These are phyloP conservation scores for Pichia sp. DNA, from an alignment of 1,139 yeast genomes.

Conservation along the genomic window DNA sequence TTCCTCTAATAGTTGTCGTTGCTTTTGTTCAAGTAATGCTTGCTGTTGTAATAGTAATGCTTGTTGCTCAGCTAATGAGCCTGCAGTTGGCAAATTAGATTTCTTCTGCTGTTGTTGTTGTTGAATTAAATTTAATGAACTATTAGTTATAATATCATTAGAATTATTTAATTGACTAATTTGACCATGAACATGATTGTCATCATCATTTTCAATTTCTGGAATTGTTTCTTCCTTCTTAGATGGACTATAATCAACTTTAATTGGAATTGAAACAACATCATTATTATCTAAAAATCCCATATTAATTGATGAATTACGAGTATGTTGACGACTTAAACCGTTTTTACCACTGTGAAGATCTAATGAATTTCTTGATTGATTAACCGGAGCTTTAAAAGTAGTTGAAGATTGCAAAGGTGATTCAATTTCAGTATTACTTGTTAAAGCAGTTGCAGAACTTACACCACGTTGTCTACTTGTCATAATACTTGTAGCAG, in stretches of 20 bases:
- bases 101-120: constrained; percentile 1
- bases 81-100: not conserved
- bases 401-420: not conserved
- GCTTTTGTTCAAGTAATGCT: constrained; percentile 18
- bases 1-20: constrained; percentile 15
- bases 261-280: constrained; percentile 15
- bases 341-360: not conserved
- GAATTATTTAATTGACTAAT: constrained; percentile 1
- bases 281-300: constrained; percentile 15
- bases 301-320: constrained; percentile 9
- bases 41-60: constrained; percentile 15
- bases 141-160: not conserved
- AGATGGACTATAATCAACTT: constrained; percentile 3
- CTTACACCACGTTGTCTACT: constrained; percentile 14
- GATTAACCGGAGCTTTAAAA: not conserved
- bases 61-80: constrained; percentile 15
- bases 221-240: not conserved
- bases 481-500: constrained; percentile 11
- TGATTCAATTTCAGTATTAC: constrained; percentile 8
- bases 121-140: constrained; percentile 2
- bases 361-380: not conserved
- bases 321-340: constrained; percentile 8
- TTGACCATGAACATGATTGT: constrained; percentile 4
- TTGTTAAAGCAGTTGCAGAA: constrained; percentile 12
- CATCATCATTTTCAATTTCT: not conserved